Conservation (phyloP, 257 asterid genomes). For the Rauvolfia tetraphylla region DNA sequence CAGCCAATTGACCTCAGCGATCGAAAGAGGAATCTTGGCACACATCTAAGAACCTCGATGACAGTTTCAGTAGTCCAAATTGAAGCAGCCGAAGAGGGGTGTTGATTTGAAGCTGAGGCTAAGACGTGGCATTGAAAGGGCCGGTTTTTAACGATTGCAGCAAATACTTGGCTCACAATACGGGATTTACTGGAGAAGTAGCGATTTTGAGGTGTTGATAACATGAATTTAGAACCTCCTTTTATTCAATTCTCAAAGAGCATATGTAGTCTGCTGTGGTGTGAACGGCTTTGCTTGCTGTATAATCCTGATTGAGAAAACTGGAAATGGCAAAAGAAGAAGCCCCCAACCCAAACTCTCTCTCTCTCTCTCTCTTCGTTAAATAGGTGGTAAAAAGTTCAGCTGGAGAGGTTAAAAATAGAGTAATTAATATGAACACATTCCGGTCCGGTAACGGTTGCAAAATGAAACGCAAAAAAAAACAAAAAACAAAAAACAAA, state of each 20-base stretch:
- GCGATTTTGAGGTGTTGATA: slow-evolving; percentile 18
- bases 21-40: slow-evolving; percentile 67
- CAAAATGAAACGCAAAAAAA: too few relatives aligned
- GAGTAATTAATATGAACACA: too few relatives aligned
- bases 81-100: not conserved
- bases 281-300: too few relatives aligned
- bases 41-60: slow-evolving; percentile 57
- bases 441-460: too few relatives aligned
- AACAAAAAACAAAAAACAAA: too few relatives aligned
- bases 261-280: too few relatives aligned
- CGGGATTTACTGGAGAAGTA: slow-evolving; percentile 7
- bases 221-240: slow-evolving; percentile 13
- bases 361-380: too few relatives aligned
- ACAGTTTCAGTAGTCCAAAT: slow-evolving; percentile 63
- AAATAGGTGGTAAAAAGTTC: too few relatives aligned
- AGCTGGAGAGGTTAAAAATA: too few relatives aligned
- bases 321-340: too few relatives aligned
- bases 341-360: too few relatives aligned
- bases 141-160: slow-evolving; percentile 58
- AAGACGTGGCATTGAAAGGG: slow-evolving; percentile 39
- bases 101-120: slow-evolving; percentile 15
- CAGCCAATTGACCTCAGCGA: slow-evolving; percentile 82
- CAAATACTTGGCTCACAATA: slow-evolving; percentile 49
- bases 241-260: not conserved
- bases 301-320: too few relatives aligned